Evolutionary conservation across 2,329 filamentous ascomycete genomes (phyloP).

Genomic region (Epichloe coenophiala): DNA sequence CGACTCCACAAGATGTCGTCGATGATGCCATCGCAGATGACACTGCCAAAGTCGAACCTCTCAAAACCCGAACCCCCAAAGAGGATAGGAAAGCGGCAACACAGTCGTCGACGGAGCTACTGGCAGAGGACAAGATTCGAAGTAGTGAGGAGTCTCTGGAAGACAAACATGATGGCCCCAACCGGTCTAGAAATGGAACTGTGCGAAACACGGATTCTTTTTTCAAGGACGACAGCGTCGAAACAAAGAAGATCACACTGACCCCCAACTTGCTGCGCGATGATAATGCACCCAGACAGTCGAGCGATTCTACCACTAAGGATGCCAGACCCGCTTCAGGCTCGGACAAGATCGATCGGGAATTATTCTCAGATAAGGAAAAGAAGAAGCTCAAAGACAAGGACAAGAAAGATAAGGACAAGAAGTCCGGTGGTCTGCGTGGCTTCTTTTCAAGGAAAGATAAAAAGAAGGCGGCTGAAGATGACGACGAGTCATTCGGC

Average conservation of each 20-base stretch:
- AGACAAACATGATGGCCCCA: conserved; percentile 34
- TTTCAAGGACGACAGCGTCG: conserved; percentile 93
- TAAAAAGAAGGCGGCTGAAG: conserved; percentile 41
- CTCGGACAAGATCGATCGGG: conserved; percentile 53
- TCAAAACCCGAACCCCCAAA: conserved; percentile 34
- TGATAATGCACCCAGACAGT: conserved; percentile 49
- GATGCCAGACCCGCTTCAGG: conserved; percentile 48
- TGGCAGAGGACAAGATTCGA: conserved; percentile 22
- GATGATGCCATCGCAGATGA: conserved; percentile 31
- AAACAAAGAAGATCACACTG: conserved; percentile 94
- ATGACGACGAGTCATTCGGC: conserved; percentile 47
- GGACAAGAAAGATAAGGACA: conserved; percentile 62
- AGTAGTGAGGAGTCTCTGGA: conserved; percentile 58
- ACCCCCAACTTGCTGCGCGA: conserved; percentile 87
- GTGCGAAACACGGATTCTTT: conserved; percentile 90
- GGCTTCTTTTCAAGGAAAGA: conserved; percentile 51
- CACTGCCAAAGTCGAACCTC: conserved; percentile 40
- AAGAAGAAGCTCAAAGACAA: conserved; percentile 63
- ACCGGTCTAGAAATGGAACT: conserved; percentile 69
- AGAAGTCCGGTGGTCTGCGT: conserved; percentile 42
- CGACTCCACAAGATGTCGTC: conserved; percentile 5
- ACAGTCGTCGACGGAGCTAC: conserved; percentile 15
- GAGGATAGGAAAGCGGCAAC: conserved; percentile 24
- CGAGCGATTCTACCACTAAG: conserved; percentile 26
- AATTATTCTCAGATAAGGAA: conserved; percentile 51